Evolutionary conservation across 768 basidiomycete species (phyloP), one percentile per base, ranked within the genome.

Genomic region (Auricularia sp.): DNA sequence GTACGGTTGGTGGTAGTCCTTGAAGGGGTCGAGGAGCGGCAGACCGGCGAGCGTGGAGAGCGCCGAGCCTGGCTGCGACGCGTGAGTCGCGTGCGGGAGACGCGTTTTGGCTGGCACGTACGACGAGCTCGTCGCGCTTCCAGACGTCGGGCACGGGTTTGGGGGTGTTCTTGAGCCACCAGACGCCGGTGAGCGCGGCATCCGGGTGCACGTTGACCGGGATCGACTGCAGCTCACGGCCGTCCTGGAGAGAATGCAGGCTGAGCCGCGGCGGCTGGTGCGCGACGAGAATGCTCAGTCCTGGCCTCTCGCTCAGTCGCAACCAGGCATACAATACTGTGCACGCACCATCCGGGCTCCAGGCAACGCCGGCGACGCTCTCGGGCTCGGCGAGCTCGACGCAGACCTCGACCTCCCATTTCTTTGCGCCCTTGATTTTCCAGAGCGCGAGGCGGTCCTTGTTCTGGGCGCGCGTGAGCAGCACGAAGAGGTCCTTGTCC

Each of bases 181-280:
- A 90, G 35, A 88, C 74, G n/a, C 80, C 81, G 16, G 77, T 74
- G 21, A 90, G 34, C 64, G 61, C 21, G 67, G 65, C 16, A 66
- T 60, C 44, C 71, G 68, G 53, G 85, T 69, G 23, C 78, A 74
- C 51, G 88, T 70, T 18, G 74, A 75, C 35, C 81, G 79, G 65
- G 83, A 78, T 66, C 10, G 56, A 33, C 29, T 29, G 23, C 8
- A 59, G 18, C 56, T 83, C 76, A 54, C 74, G 79, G 6, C 91
- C 91, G 72, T 92, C 85, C 74, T 92, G 90, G 29, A 92, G 76
- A 11, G 91, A 92, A 72, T 89, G 88, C 33, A 93, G 73, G 11
- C 83, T 85, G 36, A 93, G 73, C 33, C 81, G 78, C 47, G 86
- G 82, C 51, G 88, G 89, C 67, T 90, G 78, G 64, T 87, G 87